These are phyloP conservation scores for Penicillium sp. DNA, from an alignment of 2,329 filamentous ascomycete genomes.

Conservation along the genomic window DNA sequence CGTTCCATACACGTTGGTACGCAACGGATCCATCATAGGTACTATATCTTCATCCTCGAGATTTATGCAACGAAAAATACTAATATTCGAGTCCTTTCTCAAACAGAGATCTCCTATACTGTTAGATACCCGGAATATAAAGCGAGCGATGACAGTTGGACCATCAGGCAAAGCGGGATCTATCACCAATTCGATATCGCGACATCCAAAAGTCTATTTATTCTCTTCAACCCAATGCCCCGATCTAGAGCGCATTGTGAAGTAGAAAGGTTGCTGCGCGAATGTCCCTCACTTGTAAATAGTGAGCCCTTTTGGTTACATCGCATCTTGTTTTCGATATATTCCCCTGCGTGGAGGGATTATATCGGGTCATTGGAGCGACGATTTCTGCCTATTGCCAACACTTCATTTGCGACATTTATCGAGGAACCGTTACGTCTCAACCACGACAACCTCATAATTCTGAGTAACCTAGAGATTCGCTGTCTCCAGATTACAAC, in stretches of 20 bases:
- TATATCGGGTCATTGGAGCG: conserved; percentile 32
- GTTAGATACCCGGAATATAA: conserved; percentile 36
- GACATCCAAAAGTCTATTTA: conserved; percentile 30
- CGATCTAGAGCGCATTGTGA: conserved; percentile 10
- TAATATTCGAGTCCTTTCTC: too few relatives aligned
- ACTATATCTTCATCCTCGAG: conserved; percentile 3
- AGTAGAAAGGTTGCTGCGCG: background rate
- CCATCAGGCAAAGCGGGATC: conserved; percentile 37
- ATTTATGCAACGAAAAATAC: too few relatives aligned
- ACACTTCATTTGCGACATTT: conserved; percentile 6
- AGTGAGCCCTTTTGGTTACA: conserved; percentile 30
- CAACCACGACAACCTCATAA: conserved; percentile 2
- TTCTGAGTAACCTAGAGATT: conserved; percentile 18
- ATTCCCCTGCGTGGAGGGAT: conserved; percentile 34
- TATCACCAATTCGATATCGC: conserved; percentile 33
- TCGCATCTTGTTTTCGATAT: conserved; percentile 32
- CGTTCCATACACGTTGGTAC: conserved; percentile 18
- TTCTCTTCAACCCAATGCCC: conserved; percentile 23
- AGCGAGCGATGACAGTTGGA: conserved; percentile 26
- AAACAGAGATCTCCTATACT: conserved; percentile 31
- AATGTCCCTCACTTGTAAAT: background rate
- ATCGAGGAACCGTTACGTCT: conserved; percentile 20
- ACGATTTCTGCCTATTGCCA: conserved; percentile 26
- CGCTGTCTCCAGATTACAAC: conserved; percentile 24
- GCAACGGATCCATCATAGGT: conserved; percentile 20